Base-by-base conservation (phyloP, 257 asterid species). In the Petrea volubilis region DNA sequence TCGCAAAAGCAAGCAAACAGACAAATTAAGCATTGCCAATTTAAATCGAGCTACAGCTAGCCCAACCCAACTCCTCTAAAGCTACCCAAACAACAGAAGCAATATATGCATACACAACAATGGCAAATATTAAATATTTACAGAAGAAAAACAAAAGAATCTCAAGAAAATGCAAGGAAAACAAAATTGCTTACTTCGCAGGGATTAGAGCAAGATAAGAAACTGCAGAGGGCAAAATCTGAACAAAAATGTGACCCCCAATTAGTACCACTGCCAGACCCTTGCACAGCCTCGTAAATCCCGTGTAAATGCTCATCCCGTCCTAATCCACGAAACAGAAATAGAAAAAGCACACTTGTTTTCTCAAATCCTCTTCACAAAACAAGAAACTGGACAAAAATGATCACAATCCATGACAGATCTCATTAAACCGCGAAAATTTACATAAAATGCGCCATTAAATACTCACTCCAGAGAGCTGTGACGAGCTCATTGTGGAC, bases 141-240 rank as follows among this genome's bases (percentile, higher is more conserved):
- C 58, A 27, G 34, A n/a, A 14, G 21, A 51, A 28, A 40, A n/a
- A 27, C 7, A 20, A 28, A 56, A 12, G n/a, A 4, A 55, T 2
- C 70, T 14, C 56, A 31, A 31, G 36, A 52, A 21, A 62, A 76
- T 62, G 57, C 58, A 55, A 64, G 33, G 51, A 44, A n/a, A 53
- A 60, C 50, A 58, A 43, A 49, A 62, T 36, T 18, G 44, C 73
- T 40, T 87, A 95, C 99, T 86, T 92, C 64, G 98, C 96, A 50
- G 99, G 99, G 68, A 92, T 89, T 55, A 95, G 98, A 68, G 99
- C 96, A 18, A 95, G 94, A 72, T 88, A 87, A 33, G 96, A 81
- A 78, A 86, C 73, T 50, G 92, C 85, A 76, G 93, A 74, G 25
- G 99, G 95, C 17, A 89, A 46, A 74, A 87, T 83, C 82, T 90